phyloP scores from a whole-genome alignment of 805 yeast species.

The Hemisphaericaspora nanyangensis region DNA sequence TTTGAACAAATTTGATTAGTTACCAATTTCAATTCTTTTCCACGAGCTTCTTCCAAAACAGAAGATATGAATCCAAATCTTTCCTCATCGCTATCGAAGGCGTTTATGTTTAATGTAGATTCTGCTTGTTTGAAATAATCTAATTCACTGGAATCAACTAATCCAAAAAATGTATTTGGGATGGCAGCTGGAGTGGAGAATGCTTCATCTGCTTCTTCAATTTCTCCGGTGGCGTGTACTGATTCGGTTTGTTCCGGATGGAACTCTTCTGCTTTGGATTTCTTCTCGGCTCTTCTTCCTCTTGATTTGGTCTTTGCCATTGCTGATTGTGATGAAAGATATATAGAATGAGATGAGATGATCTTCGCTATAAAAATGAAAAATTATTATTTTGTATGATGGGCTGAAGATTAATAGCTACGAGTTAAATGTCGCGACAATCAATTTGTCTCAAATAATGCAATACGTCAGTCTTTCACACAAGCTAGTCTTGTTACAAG shows the following conservation, averaged over 20 bases:
- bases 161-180: constrained; percentile 67
- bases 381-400: neutral
- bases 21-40: constrained; percentile 86
- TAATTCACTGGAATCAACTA: constrained; percentile 76
- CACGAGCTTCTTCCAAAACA: constrained; percentile 79
- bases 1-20: constrained; percentile 95
- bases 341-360: neutral
- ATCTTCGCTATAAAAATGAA: constrained; percentile 2
- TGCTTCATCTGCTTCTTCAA: constrained; percentile 7
- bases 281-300: constrained; percentile 42
- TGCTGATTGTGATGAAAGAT: neutral
- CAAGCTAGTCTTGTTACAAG: no score
- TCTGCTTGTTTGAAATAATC: constrained; percentile 95
- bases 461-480: no score
- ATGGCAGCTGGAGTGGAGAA: constrained; percentile 14
- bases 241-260: neutral
- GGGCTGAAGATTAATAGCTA: no score
- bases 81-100: constrained; percentile 73
- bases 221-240: constrained; percentile 7
- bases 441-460: no score
- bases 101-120: constrained; percentile 73
- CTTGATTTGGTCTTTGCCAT: constrained; percentile 25
- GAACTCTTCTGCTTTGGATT: constrained; percentile 7
- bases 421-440: no score
- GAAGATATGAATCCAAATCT: constrained; percentile 66